Evolutionary conservation across 768 basidiomycete species (phyloP).

Genomic region (Pisolithus microcarpus): DNA sequence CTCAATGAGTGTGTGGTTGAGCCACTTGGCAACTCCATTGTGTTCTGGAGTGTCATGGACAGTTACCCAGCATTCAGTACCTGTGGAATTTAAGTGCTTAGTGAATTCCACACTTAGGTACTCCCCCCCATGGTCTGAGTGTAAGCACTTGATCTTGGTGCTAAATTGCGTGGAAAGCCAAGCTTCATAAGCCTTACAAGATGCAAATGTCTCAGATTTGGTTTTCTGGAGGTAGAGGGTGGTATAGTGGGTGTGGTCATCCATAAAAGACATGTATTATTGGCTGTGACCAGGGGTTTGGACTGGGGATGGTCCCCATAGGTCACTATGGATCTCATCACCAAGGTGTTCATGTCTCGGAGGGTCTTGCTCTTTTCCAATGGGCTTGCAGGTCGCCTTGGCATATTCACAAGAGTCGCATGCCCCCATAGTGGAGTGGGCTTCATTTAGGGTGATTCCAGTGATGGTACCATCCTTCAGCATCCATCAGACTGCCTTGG

Average conservation of each 20-base stretch:
- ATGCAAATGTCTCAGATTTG: constrained; percentile 7
- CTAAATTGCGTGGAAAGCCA: neutral
- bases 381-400: constrained; percentile 6
- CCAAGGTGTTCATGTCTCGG: neutral
- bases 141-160: neutral
- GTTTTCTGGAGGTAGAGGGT: neutral
- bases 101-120: constrained; percentile 23
- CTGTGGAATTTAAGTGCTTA: neutral
- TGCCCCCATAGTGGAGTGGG: constrained; percentile 2
- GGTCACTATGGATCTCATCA: too few relatives aligned
- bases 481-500: too few relatives aligned
- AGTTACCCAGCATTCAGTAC: too few relatives aligned
- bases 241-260: constrained; percentile 2
- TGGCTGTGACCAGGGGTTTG: constrained; percentile 13
- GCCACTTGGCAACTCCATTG: too few relatives aligned
- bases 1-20: too few relatives aligned
- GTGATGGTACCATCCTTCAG: too few relatives aligned
- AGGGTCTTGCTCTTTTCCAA: constrained; percentile 1
- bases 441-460: constrained; percentile 10
- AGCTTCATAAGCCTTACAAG: too few relatives aligned
- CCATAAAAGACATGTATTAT: constrained; percentile 8
- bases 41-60: too few relatives aligned
- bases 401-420: constrained; percentile 9
- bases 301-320: constrained; percentile 39
- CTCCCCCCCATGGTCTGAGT: constrained; percentile 24